Conservation (phyloP, 2,329 filamentous ascomycete genomes). For the Botryotinia convoluta region DNA sequence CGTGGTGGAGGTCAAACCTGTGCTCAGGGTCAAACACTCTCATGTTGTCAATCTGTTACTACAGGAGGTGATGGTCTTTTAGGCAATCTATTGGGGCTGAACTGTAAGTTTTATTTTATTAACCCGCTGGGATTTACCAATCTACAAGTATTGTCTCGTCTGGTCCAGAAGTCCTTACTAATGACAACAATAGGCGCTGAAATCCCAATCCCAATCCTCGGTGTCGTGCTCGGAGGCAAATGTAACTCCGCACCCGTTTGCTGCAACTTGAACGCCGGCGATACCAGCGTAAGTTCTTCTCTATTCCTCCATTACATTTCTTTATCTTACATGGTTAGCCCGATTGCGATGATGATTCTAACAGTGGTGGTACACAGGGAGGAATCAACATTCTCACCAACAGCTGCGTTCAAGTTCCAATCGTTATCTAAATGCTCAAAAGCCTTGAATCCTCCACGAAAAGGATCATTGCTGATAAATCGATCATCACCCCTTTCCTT, state of each 20-base stretch:
- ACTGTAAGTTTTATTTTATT: not conserved
- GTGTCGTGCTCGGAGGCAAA: not conserved
- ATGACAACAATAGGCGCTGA: not conserved
- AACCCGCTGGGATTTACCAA: not conserved
- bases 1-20: constrained; percentile 19
- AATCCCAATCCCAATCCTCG: not conserved
- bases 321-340: constrained; percentile 15
- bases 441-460: not conserved
- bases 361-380: not conserved
- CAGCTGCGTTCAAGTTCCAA: not conserved
- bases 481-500: not conserved
- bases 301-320: not conserved
- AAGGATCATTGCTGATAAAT: not conserved
- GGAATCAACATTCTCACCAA: not conserved
- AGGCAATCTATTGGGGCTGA: not conserved
- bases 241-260: not conserved
- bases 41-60: constrained; percentile 20
- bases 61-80: not conserved
- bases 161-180: not conserved
- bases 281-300: not conserved
- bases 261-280: not conserved
- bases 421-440: not conserved
- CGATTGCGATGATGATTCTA: constrained; percentile 12
- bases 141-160: not conserved
- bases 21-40: constrained; percentile 5